Evolutionary conservation across 345 rosid species (phyloP).

Genomic region (Rubroshorea leprosula): DNA sequence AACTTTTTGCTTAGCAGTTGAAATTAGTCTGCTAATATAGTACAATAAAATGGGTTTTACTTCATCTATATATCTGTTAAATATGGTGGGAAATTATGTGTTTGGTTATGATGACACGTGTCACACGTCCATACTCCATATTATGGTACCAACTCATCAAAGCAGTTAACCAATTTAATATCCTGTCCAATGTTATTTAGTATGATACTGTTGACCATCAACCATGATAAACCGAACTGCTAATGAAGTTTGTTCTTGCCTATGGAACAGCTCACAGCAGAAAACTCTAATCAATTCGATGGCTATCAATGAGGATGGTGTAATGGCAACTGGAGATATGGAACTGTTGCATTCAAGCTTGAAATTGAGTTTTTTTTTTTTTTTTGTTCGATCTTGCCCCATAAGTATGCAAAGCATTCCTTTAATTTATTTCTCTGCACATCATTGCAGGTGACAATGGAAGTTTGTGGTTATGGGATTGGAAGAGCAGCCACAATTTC

Average conservation of each 20-base stretch:
- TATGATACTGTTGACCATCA: too few species aligned
- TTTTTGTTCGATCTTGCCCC: too few species aligned
- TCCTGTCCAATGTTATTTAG: neutral
- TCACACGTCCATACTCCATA: too few species aligned
- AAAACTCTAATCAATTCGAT: constrained; percentile 89
- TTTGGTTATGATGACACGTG: neutral
- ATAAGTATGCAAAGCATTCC: neutral
- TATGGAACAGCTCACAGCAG: constrained; percentile 92
- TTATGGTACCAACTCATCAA: too few species aligned
- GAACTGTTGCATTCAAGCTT: neutral
- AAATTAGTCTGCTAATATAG: too few species aligned
- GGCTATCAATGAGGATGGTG: constrained; percentile 97
- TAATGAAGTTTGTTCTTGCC: constrained; percentile 3
- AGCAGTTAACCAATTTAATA: neutral
- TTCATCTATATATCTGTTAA: too few species aligned
- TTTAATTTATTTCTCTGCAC: constrained; percentile 4
- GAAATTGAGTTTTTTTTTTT: neutral
- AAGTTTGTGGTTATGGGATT: constrained; percentile 99
- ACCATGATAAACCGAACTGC: neutral
- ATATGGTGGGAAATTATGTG: too few species aligned
- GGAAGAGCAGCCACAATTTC: constrained; percentile 97
- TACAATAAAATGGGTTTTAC: too few species aligned
- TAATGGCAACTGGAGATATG: constrained; percentile 93
- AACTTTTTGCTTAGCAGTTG: too few species aligned
- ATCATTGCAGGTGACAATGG: constrained; percentile 79